Evolutionary conservation across 257 asterid genomes (phyloP).

Genomic region (Jacaranda mimosifolia): DNA sequence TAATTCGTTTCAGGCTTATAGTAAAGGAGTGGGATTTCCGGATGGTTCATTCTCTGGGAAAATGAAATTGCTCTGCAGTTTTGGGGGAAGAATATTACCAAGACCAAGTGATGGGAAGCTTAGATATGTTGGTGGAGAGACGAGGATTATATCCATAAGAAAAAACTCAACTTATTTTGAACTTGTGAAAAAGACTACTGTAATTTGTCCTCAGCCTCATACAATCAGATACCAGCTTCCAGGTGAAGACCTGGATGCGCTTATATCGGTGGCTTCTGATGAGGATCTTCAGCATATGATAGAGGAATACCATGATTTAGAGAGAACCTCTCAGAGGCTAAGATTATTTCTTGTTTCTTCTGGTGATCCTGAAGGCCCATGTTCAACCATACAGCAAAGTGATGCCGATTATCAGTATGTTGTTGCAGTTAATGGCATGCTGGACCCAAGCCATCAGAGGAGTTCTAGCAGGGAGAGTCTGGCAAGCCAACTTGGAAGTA

Average conservation of each 20-base stretch:
- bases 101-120: constrained; percentile 89
- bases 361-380: constrained; percentile 62
- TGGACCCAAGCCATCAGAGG: constrained; percentile 58
- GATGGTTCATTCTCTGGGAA: constrained; percentile 56
- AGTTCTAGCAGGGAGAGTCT: constrained; percentile 75
- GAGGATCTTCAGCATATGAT: constrained; percentile 94
- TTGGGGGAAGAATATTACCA: constrained; percentile 86
- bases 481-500: constrained; percentile 50
- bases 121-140: constrained; percentile 92
- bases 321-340: constrained; percentile 69
- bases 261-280: constrained; percentile 82
- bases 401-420: constrained; percentile 71
- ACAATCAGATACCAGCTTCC: constrained; percentile 92
- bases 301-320: constrained; percentile 83
- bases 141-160: constrained; percentile 75
- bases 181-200: constrained; percentile 65
- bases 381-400: constrained; percentile 53
- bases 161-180: constrained; percentile 62
- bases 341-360: constrained; percentile 72
- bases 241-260: constrained; percentile 91
- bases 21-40: constrained; percentile 42
- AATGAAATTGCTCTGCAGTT: constrained; percentile 86
- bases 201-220: constrained; percentile 68
- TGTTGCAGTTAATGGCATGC: constrained; percentile 73
- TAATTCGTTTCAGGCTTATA: constrained; percentile 39